Percentiles rank a stretch among this genome's conserved stretches.
Conservation (phyloP, 306 rosid species). For the Trifolium dubium region DNA sequence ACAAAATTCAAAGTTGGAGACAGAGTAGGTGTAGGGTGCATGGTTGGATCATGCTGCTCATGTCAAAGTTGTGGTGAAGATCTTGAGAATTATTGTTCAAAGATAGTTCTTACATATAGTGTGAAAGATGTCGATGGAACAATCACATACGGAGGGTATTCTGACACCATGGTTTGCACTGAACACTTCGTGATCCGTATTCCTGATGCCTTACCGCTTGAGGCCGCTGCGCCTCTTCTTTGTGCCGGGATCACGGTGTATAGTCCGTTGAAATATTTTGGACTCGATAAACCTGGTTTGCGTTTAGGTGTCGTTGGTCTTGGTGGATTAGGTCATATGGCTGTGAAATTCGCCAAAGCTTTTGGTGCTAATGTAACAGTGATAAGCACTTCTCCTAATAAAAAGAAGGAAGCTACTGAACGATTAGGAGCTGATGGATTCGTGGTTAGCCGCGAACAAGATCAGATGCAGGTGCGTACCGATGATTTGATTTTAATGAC, state of each 20-base stretch:
- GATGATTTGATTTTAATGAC: background rate
- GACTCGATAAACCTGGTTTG: conserved; percentile 56
- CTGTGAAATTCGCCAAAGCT: conserved; percentile 66
- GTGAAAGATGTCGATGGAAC: conserved; percentile 50
- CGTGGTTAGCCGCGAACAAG: conserved; percentile 52
- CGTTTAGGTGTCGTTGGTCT: conserved; percentile 65
- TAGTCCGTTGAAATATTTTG: conserved; percentile 59
- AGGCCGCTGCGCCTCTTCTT: conserved; percentile 63
- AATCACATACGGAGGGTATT: conserved; percentile 66
- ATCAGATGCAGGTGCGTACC: conserved; percentile 47
- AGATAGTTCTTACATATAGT: conserved; percentile 45
- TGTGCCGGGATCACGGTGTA: conserved; percentile 76
- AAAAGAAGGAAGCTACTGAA: conserved; percentile 59
- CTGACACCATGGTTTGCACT: conserved; percentile 53
- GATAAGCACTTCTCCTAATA: conserved; percentile 60
- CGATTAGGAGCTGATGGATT: conserved; percentile 56
- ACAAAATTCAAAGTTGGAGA: conserved; percentile 63
- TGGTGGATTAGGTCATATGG: conserved; percentile 69
- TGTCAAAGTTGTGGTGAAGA: conserved; percentile 52
- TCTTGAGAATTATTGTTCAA: conserved; percentile 60
- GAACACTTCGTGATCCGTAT: conserved; percentile 52
- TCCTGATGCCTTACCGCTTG: conserved; percentile 52
- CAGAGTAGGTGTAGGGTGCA: conserved; percentile 61
- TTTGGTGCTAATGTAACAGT: conserved; percentile 62
- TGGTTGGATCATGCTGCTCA: conserved; percentile 59